Conservation (phyloP, 1,284 basidiomycete species). For the Inonotus hispidus region DNA sequence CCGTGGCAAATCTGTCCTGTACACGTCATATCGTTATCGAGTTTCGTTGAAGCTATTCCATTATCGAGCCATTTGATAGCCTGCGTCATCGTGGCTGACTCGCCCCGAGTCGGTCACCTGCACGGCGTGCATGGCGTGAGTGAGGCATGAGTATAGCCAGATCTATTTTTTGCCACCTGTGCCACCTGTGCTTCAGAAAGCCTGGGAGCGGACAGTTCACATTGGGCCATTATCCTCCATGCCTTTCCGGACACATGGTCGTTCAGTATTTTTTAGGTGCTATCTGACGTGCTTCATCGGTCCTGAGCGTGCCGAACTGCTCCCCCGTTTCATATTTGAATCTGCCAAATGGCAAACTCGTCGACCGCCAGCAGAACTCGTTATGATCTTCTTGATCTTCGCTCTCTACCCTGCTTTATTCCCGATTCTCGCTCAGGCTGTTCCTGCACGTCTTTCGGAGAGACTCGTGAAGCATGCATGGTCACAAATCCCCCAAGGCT, state of each 20-base stretch:
- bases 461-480: slow-evolving; percentile 19
- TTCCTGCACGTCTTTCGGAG: slow-evolving; percentile 9
- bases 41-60: neutral
- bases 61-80: neutral
- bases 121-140: neutral
- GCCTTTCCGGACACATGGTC: slow-evolving; percentile 6
- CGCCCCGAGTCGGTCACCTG: too few species aligned
- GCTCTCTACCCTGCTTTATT: neutral
- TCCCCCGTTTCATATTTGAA: neutral
- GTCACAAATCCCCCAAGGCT: slow-evolving; percentile 15
- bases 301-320: neutral
- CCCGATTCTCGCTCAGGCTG: neutral
- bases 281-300: neutral
- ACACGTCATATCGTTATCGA: neutral
- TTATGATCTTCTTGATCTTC: neutral
- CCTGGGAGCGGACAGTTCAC: slow-evolving; percentile 6
- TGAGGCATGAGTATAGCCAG: neutral
- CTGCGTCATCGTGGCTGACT: too few species aligned
- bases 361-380: neutral
- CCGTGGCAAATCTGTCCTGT: neutral
- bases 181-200: slow-evolving; percentile 1
- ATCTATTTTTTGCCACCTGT: neutral
- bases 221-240: neutral
- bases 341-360: neutral
- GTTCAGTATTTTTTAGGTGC: neutral